These are phyloP conservation scores for Komagataella mondaviorum DNA, from an alignment of 805 yeast species.

Conservation along the genomic window DNA sequence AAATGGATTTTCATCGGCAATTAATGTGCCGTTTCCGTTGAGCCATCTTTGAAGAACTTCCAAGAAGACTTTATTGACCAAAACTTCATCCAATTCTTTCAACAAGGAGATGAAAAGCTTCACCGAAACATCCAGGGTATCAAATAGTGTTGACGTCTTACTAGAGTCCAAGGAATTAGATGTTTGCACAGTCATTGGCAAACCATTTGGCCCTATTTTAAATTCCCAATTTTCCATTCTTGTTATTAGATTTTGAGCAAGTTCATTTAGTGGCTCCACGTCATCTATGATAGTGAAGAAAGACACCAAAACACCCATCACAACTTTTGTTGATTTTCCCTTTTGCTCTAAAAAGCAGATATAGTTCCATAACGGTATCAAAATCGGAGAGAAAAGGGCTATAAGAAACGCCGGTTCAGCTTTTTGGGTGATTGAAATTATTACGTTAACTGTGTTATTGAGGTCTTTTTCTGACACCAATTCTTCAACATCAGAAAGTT, in stretches of 20 bases:
- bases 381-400: constrained; percentile 16
- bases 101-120: constrained; percentile 30
- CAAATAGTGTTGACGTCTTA: constrained; percentile 21
- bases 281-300: constrained; percentile 10
- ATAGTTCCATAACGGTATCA: constrained; percentile 29
- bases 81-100: constrained; percentile 31
- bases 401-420: constrained; percentile 19
- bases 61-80: constrained; percentile 34
- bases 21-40: constrained; percentile 5
- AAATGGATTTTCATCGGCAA: constrained; percentile 33
- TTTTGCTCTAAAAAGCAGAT: constrained; percentile 19
- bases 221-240: constrained; percentile 24
- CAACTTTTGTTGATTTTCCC: constrained; percentile 20
- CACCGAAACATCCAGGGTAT: constrained; percentile 28
- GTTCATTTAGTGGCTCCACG: constrained; percentile 13
- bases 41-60: constrained; percentile 51
- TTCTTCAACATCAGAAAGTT: constrained; percentile 8
- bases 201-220: constrained; percentile 24
- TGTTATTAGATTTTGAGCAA: constrained; percentile 20
- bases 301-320: constrained; percentile 24
- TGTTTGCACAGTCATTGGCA: constrained; percentile 12
- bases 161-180: background rate
- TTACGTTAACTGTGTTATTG: constrained; percentile 51
- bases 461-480: constrained; percentile 28
- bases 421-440: constrained; percentile 46